Conservation (phyloP, 2,329 filamentous ascomycete species). For the Fusarium sp. region DNA sequence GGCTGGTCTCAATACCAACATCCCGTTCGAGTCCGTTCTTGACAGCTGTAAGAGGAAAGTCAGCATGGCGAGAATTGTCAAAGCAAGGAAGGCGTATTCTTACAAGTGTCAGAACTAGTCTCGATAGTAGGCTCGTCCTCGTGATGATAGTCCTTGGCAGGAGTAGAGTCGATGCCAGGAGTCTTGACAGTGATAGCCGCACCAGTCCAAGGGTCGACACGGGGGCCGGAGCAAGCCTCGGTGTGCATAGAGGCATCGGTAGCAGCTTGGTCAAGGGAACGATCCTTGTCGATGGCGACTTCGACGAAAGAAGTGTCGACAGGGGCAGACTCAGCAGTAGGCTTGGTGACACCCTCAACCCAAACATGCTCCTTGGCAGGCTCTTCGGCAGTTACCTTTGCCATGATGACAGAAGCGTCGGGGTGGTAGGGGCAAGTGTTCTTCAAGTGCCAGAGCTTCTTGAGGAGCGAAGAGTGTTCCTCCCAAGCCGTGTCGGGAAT, state of each 20-base stretch:
- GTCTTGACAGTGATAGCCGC: too few relatives aligned
- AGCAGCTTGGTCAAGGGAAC: neutral
- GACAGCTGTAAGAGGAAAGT: neutral
- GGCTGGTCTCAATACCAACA: slow-evolving; percentile 21
- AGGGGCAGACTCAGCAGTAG: too few relatives aligned
- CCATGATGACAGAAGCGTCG: neutral
- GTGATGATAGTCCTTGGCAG: neutral
- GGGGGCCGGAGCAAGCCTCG: neutral
- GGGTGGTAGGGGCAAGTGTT: slow-evolving; percentile 19
- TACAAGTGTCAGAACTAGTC: neutral
- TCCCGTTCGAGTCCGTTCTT: neutral
- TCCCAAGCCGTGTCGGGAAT: neutral
- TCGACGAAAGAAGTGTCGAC: neutral
- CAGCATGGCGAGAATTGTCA: neutral
- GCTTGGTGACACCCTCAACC: neutral
- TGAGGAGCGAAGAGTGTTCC: neutral
- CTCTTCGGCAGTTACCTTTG: neutral
- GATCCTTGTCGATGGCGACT: neutral
- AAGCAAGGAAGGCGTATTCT: neutral
- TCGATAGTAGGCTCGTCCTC: neutral
- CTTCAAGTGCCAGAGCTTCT: slow-evolving; percentile 21
- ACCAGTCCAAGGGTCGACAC: neutral
- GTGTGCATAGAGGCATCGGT: neutral
- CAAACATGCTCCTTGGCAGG: neutral
- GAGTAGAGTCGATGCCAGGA: neutral